Percentiles rank a stretch among this genome's conserved stretches.
These are phyloP conservation scores for Coprinopsis cinerea DNA, from an alignment of 768 basidiomycete species.

Conservation along the genomic window DNA sequence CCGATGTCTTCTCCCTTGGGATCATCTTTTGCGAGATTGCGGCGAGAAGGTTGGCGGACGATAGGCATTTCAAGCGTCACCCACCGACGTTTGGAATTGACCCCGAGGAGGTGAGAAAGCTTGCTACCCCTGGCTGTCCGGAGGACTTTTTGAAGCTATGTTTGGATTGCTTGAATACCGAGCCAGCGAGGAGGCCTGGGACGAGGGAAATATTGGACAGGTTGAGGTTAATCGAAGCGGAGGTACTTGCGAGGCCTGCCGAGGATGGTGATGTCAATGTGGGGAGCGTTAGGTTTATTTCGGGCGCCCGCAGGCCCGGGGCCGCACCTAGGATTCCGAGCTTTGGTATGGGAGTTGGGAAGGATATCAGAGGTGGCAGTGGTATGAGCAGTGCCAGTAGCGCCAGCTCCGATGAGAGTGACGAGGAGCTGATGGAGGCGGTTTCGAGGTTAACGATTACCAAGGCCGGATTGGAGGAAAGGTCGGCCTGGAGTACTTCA, in stretches of 20 bases:
- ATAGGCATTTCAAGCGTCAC: constrained; percentile 66
- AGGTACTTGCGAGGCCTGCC: constrained; percentile 62
- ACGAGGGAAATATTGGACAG: constrained; percentile 76
- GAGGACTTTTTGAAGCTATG: constrained; percentile 69
- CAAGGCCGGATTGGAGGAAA: constrained; percentile 41
- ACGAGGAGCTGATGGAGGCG: constrained; percentile 64
- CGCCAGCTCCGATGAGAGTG: constrained; percentile 45
- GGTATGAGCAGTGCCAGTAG: constrained; percentile 15
- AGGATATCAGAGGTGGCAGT: constrained; percentile 39
- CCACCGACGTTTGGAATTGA: constrained; percentile 82
- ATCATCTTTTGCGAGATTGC: constrained; percentile 92
- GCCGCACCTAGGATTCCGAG: constrained; percentile 76
- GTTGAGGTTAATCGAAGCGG: constrained; percentile 75
- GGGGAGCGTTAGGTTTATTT: constrained; percentile 82
- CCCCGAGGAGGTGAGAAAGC: constrained; percentile 56
- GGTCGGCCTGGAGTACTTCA: constrained; percentile 29
- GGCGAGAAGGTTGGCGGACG: constrained; percentile 80
- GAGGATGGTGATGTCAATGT: constrained; percentile 71
- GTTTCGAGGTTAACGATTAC: constrained; percentile 49
- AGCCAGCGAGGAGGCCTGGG: constrained; percentile 66
- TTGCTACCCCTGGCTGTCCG: constrained; percentile 74
- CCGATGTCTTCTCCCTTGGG: constrained; percentile 92
- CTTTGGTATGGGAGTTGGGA: constrained; percentile 70
- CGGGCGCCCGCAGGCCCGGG: constrained; percentile 53
- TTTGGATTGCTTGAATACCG: constrained; percentile 65